Evolutionary conservation across 768 basidiomycete genomes (phyloP), one percentile per base, ranked within the genome.

Genomic region (Mycena leptocephala): DNA sequence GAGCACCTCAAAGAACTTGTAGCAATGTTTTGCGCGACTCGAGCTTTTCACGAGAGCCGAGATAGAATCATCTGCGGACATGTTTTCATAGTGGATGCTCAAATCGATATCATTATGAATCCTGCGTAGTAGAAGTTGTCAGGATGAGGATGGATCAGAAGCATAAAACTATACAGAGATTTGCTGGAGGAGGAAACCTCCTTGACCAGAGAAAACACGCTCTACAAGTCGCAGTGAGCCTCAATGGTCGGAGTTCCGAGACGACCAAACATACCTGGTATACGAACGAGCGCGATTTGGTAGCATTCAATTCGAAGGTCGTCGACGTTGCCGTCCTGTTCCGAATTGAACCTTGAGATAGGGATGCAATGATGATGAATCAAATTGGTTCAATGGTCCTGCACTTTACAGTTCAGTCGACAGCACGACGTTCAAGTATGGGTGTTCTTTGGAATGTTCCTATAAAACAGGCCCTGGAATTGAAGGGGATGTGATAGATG

Each of bases 11-110:
- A 28, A 46, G 51, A 53, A 68, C 66, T 35, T 68, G 66, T 11
- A 68, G 9, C 37, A 68, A 68, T n/a, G 26, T 24, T 20, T 68
- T 68, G 35, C 66, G 66, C 16, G 66, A 68, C 8, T 68, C 30
- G 53, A 53, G 66, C 66, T 55, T 13, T 68, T 68, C n/a, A 68
- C 53, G 14, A 68, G 26, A 13, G 51, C 66, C 35, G 35, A 39
- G 53, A 68, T 28, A 4, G 26, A 18, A 28, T 68, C 55, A 11
- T 68, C 18, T 13, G 51, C 66, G n/a, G 66, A 68, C 51, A 68
- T 68, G 35, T 14, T 37, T 18, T 39, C 48, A 39, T 55, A 28
- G 1, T 56, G 55, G 11, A 24, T 28, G 56, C 26, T 28, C 14
- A 68, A n/a, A 37, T 26, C 22, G 30, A 4, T 22, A 39, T 26